Evolutionary conservation across 352 stramenopile genomes (phyloP), one percentile per base, ranked within the genome.

Genomic region (Pythium brassicae): DNA sequence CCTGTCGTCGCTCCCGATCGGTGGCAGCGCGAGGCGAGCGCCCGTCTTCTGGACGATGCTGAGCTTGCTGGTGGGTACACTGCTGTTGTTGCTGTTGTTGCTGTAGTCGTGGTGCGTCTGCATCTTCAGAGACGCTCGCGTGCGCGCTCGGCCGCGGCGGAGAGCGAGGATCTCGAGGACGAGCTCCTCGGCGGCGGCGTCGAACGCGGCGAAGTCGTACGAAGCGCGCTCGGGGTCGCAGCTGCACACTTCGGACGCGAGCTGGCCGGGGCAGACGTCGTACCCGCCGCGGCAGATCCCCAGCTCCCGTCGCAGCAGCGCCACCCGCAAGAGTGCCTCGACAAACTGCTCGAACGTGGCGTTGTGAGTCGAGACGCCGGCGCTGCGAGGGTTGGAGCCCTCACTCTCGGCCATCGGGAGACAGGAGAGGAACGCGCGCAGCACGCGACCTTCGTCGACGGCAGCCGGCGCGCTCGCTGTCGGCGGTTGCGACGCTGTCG

Each of bases 351-450:
- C 50, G 39, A 76, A 71, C 25, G 61, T 66, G 6, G 39, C 57
- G 12, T 50, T 27, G 17, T 19, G 45, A 0, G 53, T 65, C 6
- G 63, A 27, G 15, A 55, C 34, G 20, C 50, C 53, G n/a, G 25
- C 11, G 19, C 73, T 45, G 11, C 17, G 43, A 7, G 29, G 4
- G 29, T 64, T 57, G 22, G 26, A 50, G 9, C 25, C 44, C 10
- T 74, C 57, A 8, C 58, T 51, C 25, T 50, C 55, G 27, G 48
- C 53, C 29, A 87, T 57, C 17, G 61, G 62, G 17, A 89, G 62
- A 48, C 77, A 88, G 25, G 72, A 78, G 12, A 86, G 72, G 52
- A 88, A 90, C 32, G 84, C 70, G 0, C 73, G 71, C 49, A 85
- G 68, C 8, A 74, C 73, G 12, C 73, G 70, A 25, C 65, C 67